Evolutionary conservation across 164 flowering plant species (phyloP).

Genomic region (Chimonanthus praecox): DNA sequence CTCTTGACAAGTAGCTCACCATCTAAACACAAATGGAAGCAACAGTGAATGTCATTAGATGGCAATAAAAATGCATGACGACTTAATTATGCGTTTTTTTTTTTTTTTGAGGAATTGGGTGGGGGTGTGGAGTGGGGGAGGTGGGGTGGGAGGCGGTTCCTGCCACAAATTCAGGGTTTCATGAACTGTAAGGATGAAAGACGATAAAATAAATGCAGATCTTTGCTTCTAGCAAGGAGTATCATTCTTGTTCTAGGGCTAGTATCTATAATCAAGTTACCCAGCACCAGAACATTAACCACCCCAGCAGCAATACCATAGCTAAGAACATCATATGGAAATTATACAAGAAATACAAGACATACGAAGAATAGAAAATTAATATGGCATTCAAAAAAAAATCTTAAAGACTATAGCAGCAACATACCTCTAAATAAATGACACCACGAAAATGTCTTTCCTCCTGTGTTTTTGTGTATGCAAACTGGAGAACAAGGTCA

Average conservation of each 20-base stretch:
- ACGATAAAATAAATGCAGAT: no score
- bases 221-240: no score
- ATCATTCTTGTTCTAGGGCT: neutral
- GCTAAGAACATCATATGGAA: neutral
- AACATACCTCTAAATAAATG: conserved; percentile 79
- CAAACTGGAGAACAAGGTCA: conserved; percentile 57
- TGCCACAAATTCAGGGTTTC: no score
- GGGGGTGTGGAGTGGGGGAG: no score
- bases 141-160: no score
- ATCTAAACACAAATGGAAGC: no score
- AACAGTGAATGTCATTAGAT: no score
- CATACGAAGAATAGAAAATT: neutral
- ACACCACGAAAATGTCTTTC: conserved; percentile 93
- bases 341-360: neutral
- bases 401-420: neutral
- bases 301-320: neutral
- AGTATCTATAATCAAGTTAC: neutral
- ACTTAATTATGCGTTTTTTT: no score
- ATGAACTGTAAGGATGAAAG: no score
- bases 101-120: no score
- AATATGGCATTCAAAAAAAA: neutral
- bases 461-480: conserved; percentile 97
- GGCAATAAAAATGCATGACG: no score
- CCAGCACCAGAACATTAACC: neutral
- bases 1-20: no score